Evolutionary conservation across 495 filamentous ascomycete genomes (phyloP).

Genomic region (Chaetomium tenue): DNA sequence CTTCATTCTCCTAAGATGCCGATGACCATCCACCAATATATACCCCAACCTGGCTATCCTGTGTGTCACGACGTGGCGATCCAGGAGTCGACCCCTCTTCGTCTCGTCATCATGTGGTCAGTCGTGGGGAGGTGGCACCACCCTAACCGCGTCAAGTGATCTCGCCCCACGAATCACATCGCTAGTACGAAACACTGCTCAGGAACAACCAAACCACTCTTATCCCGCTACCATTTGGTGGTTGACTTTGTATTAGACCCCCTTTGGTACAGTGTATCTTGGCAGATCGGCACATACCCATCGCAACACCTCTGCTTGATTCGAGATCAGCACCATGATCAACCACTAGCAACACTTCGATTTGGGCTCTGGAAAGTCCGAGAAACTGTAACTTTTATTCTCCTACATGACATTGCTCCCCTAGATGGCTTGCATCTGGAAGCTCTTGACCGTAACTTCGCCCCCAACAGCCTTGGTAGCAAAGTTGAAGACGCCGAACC

Average conservation of each 20-base stretch:
- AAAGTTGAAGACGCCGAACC: slow-evolving; percentile 58
- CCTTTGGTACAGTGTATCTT: not conserved
- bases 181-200: not conserved
- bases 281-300: not conserved
- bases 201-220: not conserved
- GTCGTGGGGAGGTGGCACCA: not conserved
- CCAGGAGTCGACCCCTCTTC: slow-evolving; percentile 2
- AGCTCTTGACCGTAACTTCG: slow-evolving; percentile 43
- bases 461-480: slow-evolving; percentile 55
- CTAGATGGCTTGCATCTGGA: slow-evolving; percentile 24
- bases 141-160: not conserved
- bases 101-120: slow-evolving; percentile 6
- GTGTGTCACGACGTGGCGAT: not conserved
- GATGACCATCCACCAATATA: not conserved
- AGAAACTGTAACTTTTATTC: not conserved
- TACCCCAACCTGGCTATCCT: not conserved
- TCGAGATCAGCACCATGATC: no score
- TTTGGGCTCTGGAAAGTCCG: no score
- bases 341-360: no score
- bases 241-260: not conserved
- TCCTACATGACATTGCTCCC: not conserved
- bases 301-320: no score
- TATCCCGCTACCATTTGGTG: not conserved
- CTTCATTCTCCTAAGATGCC: not conserved
- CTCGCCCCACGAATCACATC: not conserved